These are phyloP conservation scores for Actinomucor elegans DNA, from an alignment of 371 early-diverging fungal genomes.

Conservation along the genomic window DNA sequence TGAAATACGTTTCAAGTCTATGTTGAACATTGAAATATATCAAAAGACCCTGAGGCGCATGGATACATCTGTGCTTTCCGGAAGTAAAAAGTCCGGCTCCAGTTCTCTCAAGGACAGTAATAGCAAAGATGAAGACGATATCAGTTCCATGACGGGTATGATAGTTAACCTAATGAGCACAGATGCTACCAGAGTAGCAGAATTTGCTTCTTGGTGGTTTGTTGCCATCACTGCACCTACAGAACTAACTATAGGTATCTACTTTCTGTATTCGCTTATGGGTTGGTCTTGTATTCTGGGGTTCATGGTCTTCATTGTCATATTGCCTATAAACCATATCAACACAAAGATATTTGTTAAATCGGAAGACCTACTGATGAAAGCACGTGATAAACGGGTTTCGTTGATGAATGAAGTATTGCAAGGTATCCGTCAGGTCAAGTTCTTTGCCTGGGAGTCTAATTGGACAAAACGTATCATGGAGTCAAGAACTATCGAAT, in stretches of 20 bases:
- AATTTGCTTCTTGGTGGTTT: constrained; percentile 56
- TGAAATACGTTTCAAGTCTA: constrained; percentile 46
- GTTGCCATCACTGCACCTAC: constrained; percentile 54
- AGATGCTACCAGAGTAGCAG: constrained; percentile 70
- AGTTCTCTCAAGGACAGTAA: constrained; percentile 10
- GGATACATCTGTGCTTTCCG: constrained; percentile 23
- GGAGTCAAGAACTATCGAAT: constrained; percentile 51
- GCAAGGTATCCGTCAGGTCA: constrained; percentile 71
- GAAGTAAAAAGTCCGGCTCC: constrained; percentile 8
- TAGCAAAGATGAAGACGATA: constrained; percentile 21
- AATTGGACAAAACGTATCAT: constrained; percentile 43
- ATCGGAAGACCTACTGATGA: constrained; percentile 52
- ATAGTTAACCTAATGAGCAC: constrained; percentile 89
- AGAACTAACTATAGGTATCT: constrained; percentile 60
- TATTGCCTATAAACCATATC: constrained; percentile 53
- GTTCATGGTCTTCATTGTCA: constrained; percentile 54
- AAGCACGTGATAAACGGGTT: constrained; percentile 55
- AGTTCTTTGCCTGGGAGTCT: constrained; percentile 67
- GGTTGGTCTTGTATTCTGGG: constrained; percentile 72
- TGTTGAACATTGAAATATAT: constrained; percentile 57
- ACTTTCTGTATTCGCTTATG: constrained; percentile 61
- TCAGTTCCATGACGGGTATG: constrained; percentile 59
- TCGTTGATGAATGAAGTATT: constrained; percentile 58
- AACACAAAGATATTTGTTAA: constrained; percentile 52
- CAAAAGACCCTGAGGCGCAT: constrained; percentile 49